phyloP scores from a whole-genome alignment of 176 grass and related monocot genomes.

The Zea luxurians region DNA sequence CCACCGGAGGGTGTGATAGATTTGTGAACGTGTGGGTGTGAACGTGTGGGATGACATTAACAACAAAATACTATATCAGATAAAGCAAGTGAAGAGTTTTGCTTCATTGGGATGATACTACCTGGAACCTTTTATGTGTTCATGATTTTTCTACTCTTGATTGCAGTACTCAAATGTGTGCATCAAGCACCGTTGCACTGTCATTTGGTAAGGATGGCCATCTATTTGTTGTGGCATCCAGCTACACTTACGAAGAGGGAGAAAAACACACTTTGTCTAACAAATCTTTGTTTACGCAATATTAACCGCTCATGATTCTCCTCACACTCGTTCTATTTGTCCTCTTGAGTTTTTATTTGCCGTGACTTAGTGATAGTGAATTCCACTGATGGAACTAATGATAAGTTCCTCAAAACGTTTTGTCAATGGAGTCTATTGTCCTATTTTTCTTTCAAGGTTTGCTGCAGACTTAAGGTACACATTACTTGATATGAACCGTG shows the following conservation, averaged over 20 bases:
- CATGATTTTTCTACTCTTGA: constrained; percentile 24
- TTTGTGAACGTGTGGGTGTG: constrained; percentile 51
- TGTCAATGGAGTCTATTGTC: too few species aligned
- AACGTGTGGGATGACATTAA: constrained; percentile 97
- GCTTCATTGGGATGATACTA: neutral
- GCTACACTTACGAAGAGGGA: constrained; percentile 96
- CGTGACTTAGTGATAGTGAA: too few species aligned
- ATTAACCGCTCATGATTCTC: too few species aligned
- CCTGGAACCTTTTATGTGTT: neutral
- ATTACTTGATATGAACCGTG: too few species aligned
- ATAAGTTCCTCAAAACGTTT: too few species aligned
- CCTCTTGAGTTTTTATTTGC: too few species aligned
- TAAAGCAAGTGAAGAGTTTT: constrained; percentile 41
- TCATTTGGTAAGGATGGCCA: constrained; percentile 94
- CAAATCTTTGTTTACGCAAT: neutral
- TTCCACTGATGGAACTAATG: too few species aligned
- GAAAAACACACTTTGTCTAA: constrained; percentile 45
- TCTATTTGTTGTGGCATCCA: constrained; percentile 93
- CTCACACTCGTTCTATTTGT: too few species aligned
- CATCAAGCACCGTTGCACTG: constrained; percentile 79
- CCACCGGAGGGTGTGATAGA: constrained; percentile 90
- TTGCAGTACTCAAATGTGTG: constrained; percentile 84
- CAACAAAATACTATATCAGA: constrained; percentile 97
- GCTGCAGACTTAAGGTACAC: too few species aligned
- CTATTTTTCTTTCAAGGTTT: too few species aligned